These are phyloP conservation scores for Setaria italica DNA, from an alignment of 202 grass and related monocot genomes.

Conservation along the genomic window DNA sequence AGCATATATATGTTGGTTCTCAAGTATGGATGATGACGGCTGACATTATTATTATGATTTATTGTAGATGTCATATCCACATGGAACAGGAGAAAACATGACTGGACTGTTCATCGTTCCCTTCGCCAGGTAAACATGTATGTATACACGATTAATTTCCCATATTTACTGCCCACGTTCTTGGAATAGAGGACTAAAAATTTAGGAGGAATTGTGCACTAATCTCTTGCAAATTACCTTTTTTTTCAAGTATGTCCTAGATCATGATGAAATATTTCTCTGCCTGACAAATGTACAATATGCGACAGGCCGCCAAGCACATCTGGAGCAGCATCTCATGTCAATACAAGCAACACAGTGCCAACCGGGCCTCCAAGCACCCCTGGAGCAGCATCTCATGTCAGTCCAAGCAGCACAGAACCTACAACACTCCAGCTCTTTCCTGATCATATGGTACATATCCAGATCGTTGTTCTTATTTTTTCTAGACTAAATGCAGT, in stretches of 20 bases:
- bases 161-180: background rate
- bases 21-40: background rate
- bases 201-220: background rate
- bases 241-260: background rate
- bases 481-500: background rate
- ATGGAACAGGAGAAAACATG: background rate
- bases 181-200: background rate
- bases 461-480: background rate
- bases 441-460: conserved; percentile 6
- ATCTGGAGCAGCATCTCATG: background rate
- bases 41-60: background rate
- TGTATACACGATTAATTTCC: background rate
- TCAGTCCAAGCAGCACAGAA: background rate
- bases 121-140: background rate
- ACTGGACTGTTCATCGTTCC: background rate
- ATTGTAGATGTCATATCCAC: background rate
- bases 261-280: background rate
- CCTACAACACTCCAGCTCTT: background rate
- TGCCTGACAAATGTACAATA: background rate
- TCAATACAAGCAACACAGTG: background rate
- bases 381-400: background rate
- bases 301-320: background rate
- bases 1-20: background rate
- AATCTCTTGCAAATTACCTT: background rate
- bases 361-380: background rate